Percentiles rank a stretch among this genome's conserved stretches.
phyloP scores from a whole-genome alignment of 192 early-diverging fungal genomes.

The Coemansia sp. region DNA sequence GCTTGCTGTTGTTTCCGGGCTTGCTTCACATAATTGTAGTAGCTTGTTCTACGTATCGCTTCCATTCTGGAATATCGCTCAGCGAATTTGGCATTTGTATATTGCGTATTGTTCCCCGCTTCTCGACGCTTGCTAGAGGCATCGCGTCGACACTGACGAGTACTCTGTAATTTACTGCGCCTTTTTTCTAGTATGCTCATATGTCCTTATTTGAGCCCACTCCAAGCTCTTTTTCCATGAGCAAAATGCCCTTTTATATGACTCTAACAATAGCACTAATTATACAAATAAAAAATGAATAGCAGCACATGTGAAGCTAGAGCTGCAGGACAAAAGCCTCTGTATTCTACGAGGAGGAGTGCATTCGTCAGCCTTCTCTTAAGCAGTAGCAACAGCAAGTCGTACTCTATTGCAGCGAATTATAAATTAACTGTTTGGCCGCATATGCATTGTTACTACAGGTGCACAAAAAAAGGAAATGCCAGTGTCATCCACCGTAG shows the following conservation, averaged over 20 bases:
- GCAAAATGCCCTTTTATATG: not conserved
- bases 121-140: not conserved
- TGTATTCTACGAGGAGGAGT: not conserved
- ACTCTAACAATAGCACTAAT: not conserved
- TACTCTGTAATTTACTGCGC: not conserved
- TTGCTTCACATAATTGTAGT: not conserved
- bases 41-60: not conserved
- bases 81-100: too few species aligned
- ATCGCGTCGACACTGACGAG: not conserved
- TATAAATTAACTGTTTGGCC: constrained; percentile 7
- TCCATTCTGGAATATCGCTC: not conserved
- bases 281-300: not conserved
- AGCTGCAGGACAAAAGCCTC: not conserved
- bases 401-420: not conserved
- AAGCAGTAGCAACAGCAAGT: not conserved
- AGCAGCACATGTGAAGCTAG: not conserved
- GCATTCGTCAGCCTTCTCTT: not conserved
- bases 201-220: not conserved
- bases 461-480: not conserved
- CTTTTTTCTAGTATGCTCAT: not conserved
- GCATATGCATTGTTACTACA: constrained; percentile 17
- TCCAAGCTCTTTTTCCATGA: not conserved
- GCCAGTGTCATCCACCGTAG: constrained; percentile 1
- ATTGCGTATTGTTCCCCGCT: not conserved
- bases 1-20: not conserved